A percentile compares a stretch with the other conserved stretches of the same genome.
Evolutionary conservation across 1,284 basidiomycete genomes (phyloP).

Genomic region (Pseudozyma pruni): DNA sequence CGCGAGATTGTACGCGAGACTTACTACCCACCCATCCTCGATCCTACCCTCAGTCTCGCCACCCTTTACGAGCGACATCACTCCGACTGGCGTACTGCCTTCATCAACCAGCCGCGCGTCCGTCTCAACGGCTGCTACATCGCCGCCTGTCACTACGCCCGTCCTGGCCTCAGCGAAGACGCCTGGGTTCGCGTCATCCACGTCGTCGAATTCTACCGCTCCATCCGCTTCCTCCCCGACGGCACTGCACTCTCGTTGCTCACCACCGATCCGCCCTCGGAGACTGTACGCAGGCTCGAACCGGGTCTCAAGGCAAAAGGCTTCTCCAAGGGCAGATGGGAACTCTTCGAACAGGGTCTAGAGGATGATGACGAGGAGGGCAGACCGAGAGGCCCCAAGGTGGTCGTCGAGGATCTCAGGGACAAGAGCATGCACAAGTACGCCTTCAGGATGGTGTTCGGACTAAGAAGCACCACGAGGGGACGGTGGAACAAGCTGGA

Average conservation of each 20-base stretch:
- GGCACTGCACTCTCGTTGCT: slow-evolving; percentile 86
- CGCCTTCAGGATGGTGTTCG: slow-evolving; percentile 84
- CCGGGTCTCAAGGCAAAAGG: slow-evolving; percentile 79
- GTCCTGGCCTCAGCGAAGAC: slow-evolving; percentile 59
- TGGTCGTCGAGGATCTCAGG: slow-evolving; percentile 59
- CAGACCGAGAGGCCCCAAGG: slow-evolving; percentile 46
- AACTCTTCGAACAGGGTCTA: slow-evolving; percentile 46
- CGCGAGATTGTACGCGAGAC: slow-evolving; percentile 55
- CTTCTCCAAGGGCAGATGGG: slow-evolving; percentile 72
- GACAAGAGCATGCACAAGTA: slow-evolving; percentile 73
- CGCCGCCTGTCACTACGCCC: slow-evolving; percentile 62
- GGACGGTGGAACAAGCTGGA: slow-evolving; percentile 84
- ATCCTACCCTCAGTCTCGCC: slow-evolving; percentile 17
- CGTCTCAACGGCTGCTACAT: slow-evolving; percentile 65
- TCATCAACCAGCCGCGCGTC: slow-evolving; percentile 63
- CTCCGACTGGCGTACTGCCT: slow-evolving; percentile 59
- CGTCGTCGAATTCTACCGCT: slow-evolving; percentile 75
- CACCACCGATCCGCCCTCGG: slow-evolving; percentile 81
- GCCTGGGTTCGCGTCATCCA: slow-evolving; percentile 65
- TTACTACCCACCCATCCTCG: slow-evolving; percentile 55
- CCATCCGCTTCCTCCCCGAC: slow-evolving; percentile 86
- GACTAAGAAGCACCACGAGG: slow-evolving; percentile 77
- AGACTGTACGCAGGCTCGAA: slow-evolving; percentile 81
- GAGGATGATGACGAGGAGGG: slow-evolving; percentile 49
- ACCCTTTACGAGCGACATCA: slow-evolving; percentile 39